Percentiles rank a stretch among this genome's conserved stretches.
These are phyloP conservation scores for Alternaria novae-zelandiae DNA, from an alignment of 2,329 filamentous ascomycete species.

Conservation along the genomic window DNA sequence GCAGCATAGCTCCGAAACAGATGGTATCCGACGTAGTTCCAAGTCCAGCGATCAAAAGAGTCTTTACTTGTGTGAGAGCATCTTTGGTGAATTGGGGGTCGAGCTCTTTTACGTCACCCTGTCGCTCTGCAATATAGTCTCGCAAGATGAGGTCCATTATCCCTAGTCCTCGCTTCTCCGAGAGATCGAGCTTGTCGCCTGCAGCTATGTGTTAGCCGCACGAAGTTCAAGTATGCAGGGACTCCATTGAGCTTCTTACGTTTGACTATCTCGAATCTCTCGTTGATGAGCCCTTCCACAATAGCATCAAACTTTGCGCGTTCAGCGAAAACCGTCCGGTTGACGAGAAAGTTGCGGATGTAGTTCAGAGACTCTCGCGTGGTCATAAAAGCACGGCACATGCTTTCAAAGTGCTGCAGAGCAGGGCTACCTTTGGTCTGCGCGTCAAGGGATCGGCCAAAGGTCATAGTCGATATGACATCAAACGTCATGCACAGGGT, in stretches of 20 bases:
- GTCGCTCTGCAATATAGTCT: conserved; percentile 32
- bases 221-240: not conserved
- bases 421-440: conserved; percentile 30
- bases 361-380: conserved; percentile 29
- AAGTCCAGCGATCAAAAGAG: conserved; percentile 53
- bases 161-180: conserved; percentile 44
- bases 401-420: conserved; percentile 27
- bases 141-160: conserved; percentile 44
- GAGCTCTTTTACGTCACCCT: conserved; percentile 17
- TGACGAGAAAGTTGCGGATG: conserved; percentile 19
- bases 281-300: conserved; percentile 43
- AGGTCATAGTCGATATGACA: conserved; percentile 32
- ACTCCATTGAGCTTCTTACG: no score
- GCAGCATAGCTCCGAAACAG: conserved; percentile 40
- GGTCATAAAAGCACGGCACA: conserved; percentile 17
- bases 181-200: conserved; percentile 42
- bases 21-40: conserved; percentile 50
- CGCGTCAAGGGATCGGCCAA: conserved; percentile 31
- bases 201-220: not conserved
- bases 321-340: conserved; percentile 13
- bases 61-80: conserved; percentile 48
- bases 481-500: conserved; percentile 35
- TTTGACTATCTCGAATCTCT: conserved; percentile 41
- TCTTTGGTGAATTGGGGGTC: conserved; percentile 46
- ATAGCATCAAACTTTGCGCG: conserved; percentile 38